Base-by-base conservation (phyloP, 148 eudicot species). In the Heliamphora exappendiculata region DNA sequence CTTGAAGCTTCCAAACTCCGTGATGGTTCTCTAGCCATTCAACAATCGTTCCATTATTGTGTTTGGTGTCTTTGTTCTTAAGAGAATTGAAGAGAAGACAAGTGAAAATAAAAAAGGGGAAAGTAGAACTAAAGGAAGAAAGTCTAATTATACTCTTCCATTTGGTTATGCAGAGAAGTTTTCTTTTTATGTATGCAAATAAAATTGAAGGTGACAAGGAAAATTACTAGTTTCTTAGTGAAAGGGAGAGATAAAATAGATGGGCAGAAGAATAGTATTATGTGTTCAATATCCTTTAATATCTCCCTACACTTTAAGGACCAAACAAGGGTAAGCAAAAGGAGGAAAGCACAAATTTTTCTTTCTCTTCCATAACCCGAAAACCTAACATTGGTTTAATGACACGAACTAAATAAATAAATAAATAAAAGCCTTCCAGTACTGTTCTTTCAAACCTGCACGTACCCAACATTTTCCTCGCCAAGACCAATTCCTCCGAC, bases 391-490 rank as follows among this genome's bases (percentile, higher is more conserved):
- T 22, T 3, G 39, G 62, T 44, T 71, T 51, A 50, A 51, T 71
- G 74, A 71, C 2, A 51, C 17, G 14, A 50, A n/a, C n/a, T n/a
- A 50, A 50, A 33, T 20, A 19, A 51, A 70, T 17, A 70, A 22
- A 12, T 29, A 47, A 26, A 47, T 26, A 17, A 20, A 19, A 29
- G 28, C 12, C 51, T 71, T 10, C 16, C 44, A 10, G 16, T 13
- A 47, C 24, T 7, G 22, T 17, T 47, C 39, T 70, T 49, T 63
- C 84, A 73, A 51, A 95, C 99, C 99, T 95, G 99, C 99, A 95
- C 92, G 84, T 88, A 91, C 78, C 99, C 99, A 88, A 89, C 96
- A 84, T 88, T 91, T 80, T 91, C 97, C 82, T 95, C 99, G 65
- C 93, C 91, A 58, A 88, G 91, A 34, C 86, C 88, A 41, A 95